phyloP scores from a whole-genome alignment of 805 yeast genomes.

The Saturnispora diversa region DNA sequence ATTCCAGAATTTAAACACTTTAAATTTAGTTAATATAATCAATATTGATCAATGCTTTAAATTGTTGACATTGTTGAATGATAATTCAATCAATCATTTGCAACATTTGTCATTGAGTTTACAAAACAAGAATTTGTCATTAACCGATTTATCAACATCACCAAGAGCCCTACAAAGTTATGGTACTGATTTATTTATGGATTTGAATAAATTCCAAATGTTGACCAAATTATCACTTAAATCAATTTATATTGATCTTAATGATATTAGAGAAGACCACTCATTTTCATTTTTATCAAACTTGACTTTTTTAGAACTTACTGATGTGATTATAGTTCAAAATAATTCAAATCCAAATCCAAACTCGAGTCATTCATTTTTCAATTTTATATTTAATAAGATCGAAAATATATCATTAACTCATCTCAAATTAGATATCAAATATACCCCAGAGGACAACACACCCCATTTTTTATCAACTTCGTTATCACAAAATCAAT shows the following conservation, averaged over 20 bases:
- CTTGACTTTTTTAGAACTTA: slow-evolving; percentile 15
- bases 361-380: slow-evolving; percentile 11
- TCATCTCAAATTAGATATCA: slow-evolving; percentile 18
- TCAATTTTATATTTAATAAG: slow-evolving; percentile 12
- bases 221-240: slow-evolving; percentile 11
- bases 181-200: not conserved
- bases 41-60: slow-evolving; percentile 7
- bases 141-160: slow-evolving; percentile 10
- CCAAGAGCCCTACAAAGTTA: not conserved
- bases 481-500: slow-evolving; percentile 14
- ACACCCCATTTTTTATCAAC: slow-evolving; percentile 16
- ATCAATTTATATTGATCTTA: slow-evolving; percentile 12
- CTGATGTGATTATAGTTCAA: slow-evolving; percentile 7
- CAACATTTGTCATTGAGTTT: slow-evolving; percentile 6
- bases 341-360: slow-evolving; percentile 1
- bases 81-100: not conserved
- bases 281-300: slow-evolving; percentile 5
- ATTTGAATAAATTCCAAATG: slow-evolving; percentile 2
- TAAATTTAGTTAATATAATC: slow-evolving; percentile 16
- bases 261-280: not conserved
- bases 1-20: slow-evolving; percentile 9
- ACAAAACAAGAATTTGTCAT: slow-evolving; percentile 7
- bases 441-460: slow-evolving; percentile 19
- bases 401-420: slow-evolving; percentile 6
- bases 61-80: slow-evolving; percentile 7